Evolutionary conservation across 2,329 filamentous ascomycete species (phyloP).

Genomic region (Gliomastix tumulicola): DNA sequence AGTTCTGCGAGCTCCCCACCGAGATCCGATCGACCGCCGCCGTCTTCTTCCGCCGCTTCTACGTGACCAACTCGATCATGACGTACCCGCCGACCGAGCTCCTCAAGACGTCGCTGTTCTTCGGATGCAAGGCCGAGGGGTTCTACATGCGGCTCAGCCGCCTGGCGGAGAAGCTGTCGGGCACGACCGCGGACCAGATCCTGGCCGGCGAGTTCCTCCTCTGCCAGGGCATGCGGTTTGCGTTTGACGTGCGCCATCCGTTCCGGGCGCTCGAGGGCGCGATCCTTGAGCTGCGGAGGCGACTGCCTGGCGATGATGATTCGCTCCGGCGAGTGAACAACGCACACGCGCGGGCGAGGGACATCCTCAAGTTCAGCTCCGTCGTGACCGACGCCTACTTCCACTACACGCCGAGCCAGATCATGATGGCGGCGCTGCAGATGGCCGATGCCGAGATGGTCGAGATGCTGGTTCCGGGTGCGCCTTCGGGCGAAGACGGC

Average conservation of each 20-base stretch:
- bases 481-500: constrained; percentile 18
- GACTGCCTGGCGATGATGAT: constrained; percentile 52
- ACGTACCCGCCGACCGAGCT: constrained; percentile 89
- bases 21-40: constrained; percentile 63
- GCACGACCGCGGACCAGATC: constrained; percentile 71
- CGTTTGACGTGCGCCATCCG: constrained; percentile 87
- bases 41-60: constrained; percentile 89
- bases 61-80: constrained; percentile 92
- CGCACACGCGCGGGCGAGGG: constrained; percentile 67
- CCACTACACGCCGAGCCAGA: constrained; percentile 89
- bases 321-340: constrained; percentile 44
- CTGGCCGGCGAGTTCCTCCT: constrained; percentile 89
- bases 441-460: constrained; percentile 64
- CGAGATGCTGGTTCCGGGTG: constrained; percentile 36
- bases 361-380: constrained; percentile 70
- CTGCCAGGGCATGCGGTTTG: constrained; percentile 86
- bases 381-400: constrained; percentile 95
- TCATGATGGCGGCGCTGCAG: constrained; percentile 76
- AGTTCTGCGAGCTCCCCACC: constrained; percentile 43
- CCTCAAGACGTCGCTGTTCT: constrained; percentile 84
- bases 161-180: constrained; percentile 65
- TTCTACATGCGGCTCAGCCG: constrained; percentile 59
- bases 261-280: constrained; percentile 82
- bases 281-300: constrained; percentile 70
- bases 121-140: constrained; percentile 89